Evolutionary conservation across 2,329 filamentous ascomycete genomes (phyloP).

Genomic region (Stromatinia cepivora): DNA sequence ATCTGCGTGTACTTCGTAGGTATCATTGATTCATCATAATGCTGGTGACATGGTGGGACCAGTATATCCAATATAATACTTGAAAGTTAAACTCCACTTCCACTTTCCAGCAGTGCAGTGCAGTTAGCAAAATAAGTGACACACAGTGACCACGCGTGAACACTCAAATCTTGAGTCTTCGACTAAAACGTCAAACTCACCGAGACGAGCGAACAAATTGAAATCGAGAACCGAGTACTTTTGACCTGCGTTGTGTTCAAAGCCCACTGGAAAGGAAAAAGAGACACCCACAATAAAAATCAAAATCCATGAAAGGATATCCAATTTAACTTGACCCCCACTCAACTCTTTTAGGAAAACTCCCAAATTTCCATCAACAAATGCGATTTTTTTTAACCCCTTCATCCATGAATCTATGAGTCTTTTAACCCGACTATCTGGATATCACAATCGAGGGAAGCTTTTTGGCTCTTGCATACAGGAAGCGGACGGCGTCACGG

Average conservation of each 20-base stretch:
- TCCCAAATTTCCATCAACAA: neutral
- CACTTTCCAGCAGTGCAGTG: neutral
- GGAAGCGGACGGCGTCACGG: conserved; percentile 15
- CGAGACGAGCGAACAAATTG: conserved; percentile 10
- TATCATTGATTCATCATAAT: conserved; percentile 12
- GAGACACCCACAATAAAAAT: neutral
- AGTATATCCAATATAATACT: conserved; percentile 1
- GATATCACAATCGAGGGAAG: conserved; percentile 18
- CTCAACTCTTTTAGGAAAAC: conserved; percentile 8
- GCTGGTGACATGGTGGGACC: conserved; percentile 4
- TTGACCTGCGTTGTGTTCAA: neutral
- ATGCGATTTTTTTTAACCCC: neutral
- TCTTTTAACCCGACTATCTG: conserved; percentile 18
- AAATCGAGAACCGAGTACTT: neutral
- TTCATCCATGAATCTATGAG: neutral
- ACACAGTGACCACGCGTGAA: conserved; percentile 13
- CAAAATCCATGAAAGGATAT: neutral
- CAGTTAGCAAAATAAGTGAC: conserved; percentile 5
- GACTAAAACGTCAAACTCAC: neutral
- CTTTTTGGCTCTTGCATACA: conserved; percentile 12
- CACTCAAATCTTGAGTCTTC: neutral
- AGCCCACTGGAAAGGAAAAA: neutral
- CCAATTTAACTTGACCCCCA: conserved; percentile 9
- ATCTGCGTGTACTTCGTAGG: neutral
- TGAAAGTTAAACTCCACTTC: neutral